Evolutionary conservation across 441 rosid genomes (phyloP), one percentile per base, ranked within the genome.

Genomic region (Gossypium laxum): DNA sequence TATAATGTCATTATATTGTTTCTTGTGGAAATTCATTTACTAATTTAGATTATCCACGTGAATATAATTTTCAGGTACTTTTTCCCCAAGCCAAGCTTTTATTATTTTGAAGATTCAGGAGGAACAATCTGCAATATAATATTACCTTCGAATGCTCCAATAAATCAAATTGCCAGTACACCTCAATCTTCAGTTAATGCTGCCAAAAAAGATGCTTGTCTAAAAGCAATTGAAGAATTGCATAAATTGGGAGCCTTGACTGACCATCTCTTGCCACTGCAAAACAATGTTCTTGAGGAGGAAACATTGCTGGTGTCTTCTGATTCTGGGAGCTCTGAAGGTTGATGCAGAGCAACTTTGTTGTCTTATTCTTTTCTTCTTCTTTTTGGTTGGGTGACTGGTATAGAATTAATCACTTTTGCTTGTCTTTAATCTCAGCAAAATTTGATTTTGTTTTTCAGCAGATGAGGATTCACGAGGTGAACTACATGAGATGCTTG

Each of bases 121-220:
- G 97, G 97, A 77, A 90, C 85, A 17, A 76, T 89, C 77, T 94
- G 98, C 80, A 85, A 63, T 70, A 75, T 94, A 75, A 74, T 71
- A 55, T 84, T 94, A 66, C 98, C 98, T 74, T 79, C 96, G 66
- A 94, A 91, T 84, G 89, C 99, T 79, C 97, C 97, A 54, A 72
- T 83, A 67, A 82, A 83, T 81, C 83, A 83, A 73, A 81, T 90
- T 67, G 78, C 77, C 59, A 76, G 98, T 75, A 62, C 79, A 8
- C 85, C 89, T 21, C 91, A 78, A 77, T 70, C 89, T 76, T 90
- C 97, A 26, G 78, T 68, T 62, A 96, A 91, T 78, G 88, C 83
- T 82, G 96, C 98, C 56, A 91, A 90, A 79, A 91, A 78, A 81
- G 92, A 89, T 73, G 91, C 94, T 74, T 90, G 93, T 79, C 82